Conservation (phyloP, 139 green algal species). For the Chlorella sp. region DNA sequence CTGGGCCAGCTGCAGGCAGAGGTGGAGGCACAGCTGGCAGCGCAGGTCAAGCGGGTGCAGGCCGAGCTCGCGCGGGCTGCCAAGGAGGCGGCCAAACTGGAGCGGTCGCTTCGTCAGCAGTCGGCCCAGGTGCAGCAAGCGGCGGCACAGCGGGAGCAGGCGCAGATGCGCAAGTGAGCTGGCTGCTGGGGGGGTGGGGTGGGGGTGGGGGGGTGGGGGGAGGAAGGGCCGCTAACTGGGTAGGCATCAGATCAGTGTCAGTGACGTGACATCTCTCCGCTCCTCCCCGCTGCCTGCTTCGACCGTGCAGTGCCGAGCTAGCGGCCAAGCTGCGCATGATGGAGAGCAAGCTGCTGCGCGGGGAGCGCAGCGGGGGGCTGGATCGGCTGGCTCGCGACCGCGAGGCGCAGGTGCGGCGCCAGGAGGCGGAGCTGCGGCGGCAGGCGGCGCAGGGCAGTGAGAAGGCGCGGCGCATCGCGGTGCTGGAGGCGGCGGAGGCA, state of each 20-base stretch:
- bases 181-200: too few relatives aligned
- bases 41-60: constrained; percentile 13
- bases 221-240: too few relatives aligned
- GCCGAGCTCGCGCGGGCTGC: neutral
- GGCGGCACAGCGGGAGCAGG: constrained; percentile 43
- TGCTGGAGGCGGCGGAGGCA: constrained; percentile 66
- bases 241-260: too few relatives aligned
- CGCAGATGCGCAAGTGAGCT: constrained; percentile 24
- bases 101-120: constrained; percentile 9
- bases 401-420: constrained; percentile 37
- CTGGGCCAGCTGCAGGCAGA: constrained; percentile 17
- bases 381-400: constrained; percentile 57
- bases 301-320: constrained; percentile 55
- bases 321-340: constrained; percentile 64
- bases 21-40: constrained; percentile 23
- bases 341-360: constrained; percentile 72
- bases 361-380: constrained; percentile 60
- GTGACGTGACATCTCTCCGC: too few relatives aligned
- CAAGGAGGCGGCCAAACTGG: constrained; percentile 27
- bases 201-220: too few relatives aligned
- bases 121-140: constrained; percentile 15
- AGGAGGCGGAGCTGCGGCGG: constrained; percentile 47
- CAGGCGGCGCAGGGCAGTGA: constrained; percentile 48
- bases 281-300: neutral
- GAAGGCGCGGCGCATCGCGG: constrained; percentile 48